Base-by-base conservation (phyloP, 2,329 filamentous ascomycete species). In the Trichothecium roseum region DNA sequence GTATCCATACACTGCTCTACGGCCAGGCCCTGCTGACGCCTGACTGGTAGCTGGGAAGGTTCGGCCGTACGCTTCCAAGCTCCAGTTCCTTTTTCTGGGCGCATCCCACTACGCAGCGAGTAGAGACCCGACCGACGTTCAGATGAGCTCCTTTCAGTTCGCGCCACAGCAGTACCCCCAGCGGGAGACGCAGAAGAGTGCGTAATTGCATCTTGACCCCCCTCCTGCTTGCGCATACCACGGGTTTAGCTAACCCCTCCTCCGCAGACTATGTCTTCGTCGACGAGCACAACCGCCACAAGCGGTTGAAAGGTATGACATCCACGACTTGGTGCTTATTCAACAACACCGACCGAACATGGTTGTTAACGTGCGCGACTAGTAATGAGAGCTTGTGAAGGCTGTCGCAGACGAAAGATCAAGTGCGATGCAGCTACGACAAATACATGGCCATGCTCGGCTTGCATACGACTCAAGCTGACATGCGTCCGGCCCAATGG, bases 321-420 rank as follows among this genome's bases (percentile, higher is more conserved):
- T 24, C 10, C 6, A 10, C 20, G 6, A 24, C 20, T 24, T 24
- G 20, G 6, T 24, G 10, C 6, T 24, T 24, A 24, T 24, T 24
- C n/a, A n/a, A 24, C 20, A 24, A 24, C 6, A 24, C 20, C 20
- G 20, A 24, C 20, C 15, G 28, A n/a, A 30, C 28, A 6, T 17
- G 28, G n/a, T 30, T 8, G 28, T 34, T 39, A 26, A 37, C 35
- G 20, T 36, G 12, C 13, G 15, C 15, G 6, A n/a, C 29, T 45
- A 93, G 89, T 95, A 35, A 95, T 94, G 87, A 81, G 91, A 66
- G 91, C 89, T 38, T 96, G 89, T 59, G 89, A 95, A 63, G 89
- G 89, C 41, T 96, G 89, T 55, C 76, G 89, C 42, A 81, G 87
- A 60, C 78, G 89, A 52, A 98, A 98, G 62, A 98, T 98, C 56